Percentiles rank a stretch among this genome's conserved stretches.
These are phyloP conservation scores for Coniferiporia weirii DNA, from an alignment of 1,284 basidiomycete genomes.

Conservation along the genomic window DNA sequence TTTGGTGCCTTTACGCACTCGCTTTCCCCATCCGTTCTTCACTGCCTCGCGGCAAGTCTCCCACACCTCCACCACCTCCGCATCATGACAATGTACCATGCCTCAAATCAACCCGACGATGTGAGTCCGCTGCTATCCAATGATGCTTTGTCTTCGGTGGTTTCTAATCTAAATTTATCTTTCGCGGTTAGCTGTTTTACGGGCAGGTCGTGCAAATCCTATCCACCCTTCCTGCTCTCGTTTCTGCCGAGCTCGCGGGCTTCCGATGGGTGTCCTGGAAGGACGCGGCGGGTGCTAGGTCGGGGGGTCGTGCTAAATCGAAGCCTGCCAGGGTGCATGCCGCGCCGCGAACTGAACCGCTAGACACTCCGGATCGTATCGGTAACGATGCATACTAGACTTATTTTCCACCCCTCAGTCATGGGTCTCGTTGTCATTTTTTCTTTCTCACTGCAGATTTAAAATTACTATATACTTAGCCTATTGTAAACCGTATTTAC, in stretches of 20 bases:
- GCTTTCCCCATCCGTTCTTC: conserved; percentile 14
- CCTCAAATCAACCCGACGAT: conserved; percentile 15
- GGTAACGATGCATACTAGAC: conserved; percentile 11
- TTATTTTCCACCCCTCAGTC: conserved; percentile 3
- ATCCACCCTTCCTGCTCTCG: conserved; percentile 48
- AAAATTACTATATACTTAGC: conserved; percentile 15
- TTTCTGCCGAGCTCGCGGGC: conserved; percentile 65
- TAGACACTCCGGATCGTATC: conserved; percentile 3
- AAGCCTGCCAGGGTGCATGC: neutral
- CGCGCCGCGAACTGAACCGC: conserved; percentile 4
- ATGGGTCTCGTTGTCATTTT: conserved; percentile 10
- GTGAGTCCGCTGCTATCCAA: conserved; percentile 7
- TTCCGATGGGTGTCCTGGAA: conserved; percentile 59
- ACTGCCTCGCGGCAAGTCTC: conserved; percentile 13
- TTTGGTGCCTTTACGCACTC: conserved; percentile 31
- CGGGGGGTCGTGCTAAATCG: neutral
- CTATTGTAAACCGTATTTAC: conserved; percentile 8
- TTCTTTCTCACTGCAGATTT: conserved; percentile 3
- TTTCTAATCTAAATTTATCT: conserved; percentile 6
- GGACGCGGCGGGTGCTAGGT: neutral
- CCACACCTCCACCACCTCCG: conserved; percentile 17
- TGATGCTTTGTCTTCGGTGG: conserved; percentile 14
- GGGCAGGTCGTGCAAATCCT: conserved; percentile 52
- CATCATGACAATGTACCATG: conserved; percentile 20
- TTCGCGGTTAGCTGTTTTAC: conserved; percentile 48